A percentile compares a stretch with the other conserved stretches of the same genome.
These are phyloP conservation scores for Gossypium arboreum DNA, from an alignment of 345 rosid genomes.

Conservation along the genomic window DNA sequence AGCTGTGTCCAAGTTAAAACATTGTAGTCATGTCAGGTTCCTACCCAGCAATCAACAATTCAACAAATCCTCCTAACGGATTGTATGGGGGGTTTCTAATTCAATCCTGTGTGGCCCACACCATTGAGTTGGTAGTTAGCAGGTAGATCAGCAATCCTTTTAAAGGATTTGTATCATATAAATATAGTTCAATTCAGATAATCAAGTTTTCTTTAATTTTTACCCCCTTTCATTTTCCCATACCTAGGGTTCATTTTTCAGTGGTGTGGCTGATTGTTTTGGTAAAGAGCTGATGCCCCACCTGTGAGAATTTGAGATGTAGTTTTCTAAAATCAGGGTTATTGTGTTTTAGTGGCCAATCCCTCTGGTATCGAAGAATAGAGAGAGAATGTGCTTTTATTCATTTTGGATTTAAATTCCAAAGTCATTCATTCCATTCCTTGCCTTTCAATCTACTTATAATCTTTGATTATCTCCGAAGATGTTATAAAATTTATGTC, in stretches of 20 bases:
- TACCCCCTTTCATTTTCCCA: conserved; percentile 13
- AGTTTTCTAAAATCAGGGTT: conserved; percentile 25
- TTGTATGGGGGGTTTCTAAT: conserved; percentile 24
- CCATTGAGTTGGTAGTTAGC: conserved; percentile 29
- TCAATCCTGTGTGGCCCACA: conserved; percentile 23
- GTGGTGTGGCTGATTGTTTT: conserved; percentile 53
- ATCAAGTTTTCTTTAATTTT: conserved; percentile 30
- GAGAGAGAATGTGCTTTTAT: conserved; percentile 25
- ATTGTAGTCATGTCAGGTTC: conserved; percentile 64
- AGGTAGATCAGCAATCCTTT: conserved; percentile 49
- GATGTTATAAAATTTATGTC: background rate
- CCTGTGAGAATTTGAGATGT: conserved; percentile 37
- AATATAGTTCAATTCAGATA: conserved; percentile 47
- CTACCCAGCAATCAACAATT: conserved; percentile 37
- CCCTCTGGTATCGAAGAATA: conserved; percentile 22
- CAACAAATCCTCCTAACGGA: conserved; percentile 26
- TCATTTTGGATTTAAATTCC: conserved; percentile 12
- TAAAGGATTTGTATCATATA: conserved; percentile 63
- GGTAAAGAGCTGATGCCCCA: conserved; percentile 51
- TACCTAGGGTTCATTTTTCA: conserved; percentile 38
- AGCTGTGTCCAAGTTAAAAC: conserved; percentile 37
- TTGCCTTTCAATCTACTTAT: background rate
- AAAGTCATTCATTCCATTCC: background rate
- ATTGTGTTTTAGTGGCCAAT: conserved; percentile 25
- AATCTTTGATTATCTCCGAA: background rate